These are phyloP conservation scores for Fistulinella cinereoalba DNA, from an alignment of 1,284 basidiomycete genomes.

Conservation along the genomic window DNA sequence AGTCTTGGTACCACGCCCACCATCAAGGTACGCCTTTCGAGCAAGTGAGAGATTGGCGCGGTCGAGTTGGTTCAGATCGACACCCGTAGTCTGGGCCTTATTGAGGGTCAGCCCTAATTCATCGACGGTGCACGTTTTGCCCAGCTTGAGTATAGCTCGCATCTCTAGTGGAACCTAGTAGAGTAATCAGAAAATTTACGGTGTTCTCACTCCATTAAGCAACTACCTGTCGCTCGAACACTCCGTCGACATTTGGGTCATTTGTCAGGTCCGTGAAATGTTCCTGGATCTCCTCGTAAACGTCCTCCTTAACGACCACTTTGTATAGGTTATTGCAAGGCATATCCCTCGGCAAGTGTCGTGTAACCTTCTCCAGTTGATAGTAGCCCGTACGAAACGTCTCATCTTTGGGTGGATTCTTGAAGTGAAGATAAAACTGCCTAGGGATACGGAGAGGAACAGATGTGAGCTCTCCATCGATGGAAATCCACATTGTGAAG, in stretches of 20 bases:
- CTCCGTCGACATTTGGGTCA: slow-evolving; percentile 93
- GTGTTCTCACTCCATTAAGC: not conserved
- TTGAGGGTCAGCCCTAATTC: slow-evolving; percentile 75
- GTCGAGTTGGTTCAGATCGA: slow-evolving; percentile 85
- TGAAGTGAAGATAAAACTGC: slow-evolving; percentile 91
- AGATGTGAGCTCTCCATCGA: slow-evolving; percentile 77
- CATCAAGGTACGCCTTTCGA: slow-evolving; percentile 73
- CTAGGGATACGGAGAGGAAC: slow-evolving; percentile 85
- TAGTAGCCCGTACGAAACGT: slow-evolving; percentile 75
- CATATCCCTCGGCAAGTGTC: slow-evolving; percentile 80
- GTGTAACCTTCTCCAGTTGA: slow-evolving; percentile 68
- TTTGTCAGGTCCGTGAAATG: slow-evolving; percentile 93
- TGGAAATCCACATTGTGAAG: slow-evolving; percentile 87
- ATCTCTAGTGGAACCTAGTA: slow-evolving; percentile 78
- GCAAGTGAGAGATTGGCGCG: slow-evolving; percentile 56
- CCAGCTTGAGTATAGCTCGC: slow-evolving; percentile 82
- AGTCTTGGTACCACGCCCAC: slow-evolving; percentile 74
- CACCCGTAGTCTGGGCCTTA: slow-evolving; percentile 79
- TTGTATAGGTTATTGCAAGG: slow-evolving; percentile 82
- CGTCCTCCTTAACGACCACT: slow-evolving; percentile 79
- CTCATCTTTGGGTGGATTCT: slow-evolving; percentile 56
- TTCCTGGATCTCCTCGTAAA: slow-evolving; percentile 82
- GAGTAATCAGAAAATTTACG: slow-evolving; percentile 8
- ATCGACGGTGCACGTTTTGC: slow-evolving; percentile 77
- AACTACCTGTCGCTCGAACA: slow-evolving; percentile 87